phyloP scores from a whole-genome alignment of 2,329 filamentous ascomycete genomes.

The Berkeleyomyces rouxiae region DNA sequence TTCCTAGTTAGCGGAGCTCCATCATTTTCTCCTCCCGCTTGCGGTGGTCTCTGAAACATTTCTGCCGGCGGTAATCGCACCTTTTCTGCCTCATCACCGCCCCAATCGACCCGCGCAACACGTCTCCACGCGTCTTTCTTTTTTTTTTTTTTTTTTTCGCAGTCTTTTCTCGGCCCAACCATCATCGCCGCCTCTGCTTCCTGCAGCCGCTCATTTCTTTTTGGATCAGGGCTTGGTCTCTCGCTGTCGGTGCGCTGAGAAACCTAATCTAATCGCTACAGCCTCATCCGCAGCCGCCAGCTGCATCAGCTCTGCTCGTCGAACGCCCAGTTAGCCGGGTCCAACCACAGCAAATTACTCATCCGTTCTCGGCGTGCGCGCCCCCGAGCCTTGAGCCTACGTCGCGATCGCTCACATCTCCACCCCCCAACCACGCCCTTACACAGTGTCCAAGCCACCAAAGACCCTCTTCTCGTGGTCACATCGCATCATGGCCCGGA shows the following conservation, averaged over 20 bases:
- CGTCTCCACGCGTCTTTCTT: not conserved
- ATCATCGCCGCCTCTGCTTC: not conserved
- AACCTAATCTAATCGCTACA: not conserved
- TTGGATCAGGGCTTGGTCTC: not conserved
- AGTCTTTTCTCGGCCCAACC: not conserved
- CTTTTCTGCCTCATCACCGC: not conserved
- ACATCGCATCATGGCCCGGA: not conserved
- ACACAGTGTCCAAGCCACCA: not conserved
- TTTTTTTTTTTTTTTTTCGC: not conserved
- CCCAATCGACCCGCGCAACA: not conserved
- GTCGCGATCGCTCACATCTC: not conserved
- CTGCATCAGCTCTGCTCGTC: not conserved
- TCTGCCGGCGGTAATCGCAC: not conserved
- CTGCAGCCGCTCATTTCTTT: not conserved
- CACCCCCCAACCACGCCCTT: not conserved
- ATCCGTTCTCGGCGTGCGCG: not conserved
- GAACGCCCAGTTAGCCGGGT: not conserved
- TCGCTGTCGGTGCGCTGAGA: not conserved
- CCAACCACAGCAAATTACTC: not conserved
- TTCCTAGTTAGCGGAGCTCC: not conserved
- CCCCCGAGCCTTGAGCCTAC: not conserved
- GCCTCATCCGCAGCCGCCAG: not conserved
- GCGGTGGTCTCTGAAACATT: not conserved
- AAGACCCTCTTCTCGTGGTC: not conserved
- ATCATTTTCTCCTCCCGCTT: not conserved